Conservation (phyloP, 108 stramenopile genomes). For the Cyclostephanos invisitatus region DNA sequence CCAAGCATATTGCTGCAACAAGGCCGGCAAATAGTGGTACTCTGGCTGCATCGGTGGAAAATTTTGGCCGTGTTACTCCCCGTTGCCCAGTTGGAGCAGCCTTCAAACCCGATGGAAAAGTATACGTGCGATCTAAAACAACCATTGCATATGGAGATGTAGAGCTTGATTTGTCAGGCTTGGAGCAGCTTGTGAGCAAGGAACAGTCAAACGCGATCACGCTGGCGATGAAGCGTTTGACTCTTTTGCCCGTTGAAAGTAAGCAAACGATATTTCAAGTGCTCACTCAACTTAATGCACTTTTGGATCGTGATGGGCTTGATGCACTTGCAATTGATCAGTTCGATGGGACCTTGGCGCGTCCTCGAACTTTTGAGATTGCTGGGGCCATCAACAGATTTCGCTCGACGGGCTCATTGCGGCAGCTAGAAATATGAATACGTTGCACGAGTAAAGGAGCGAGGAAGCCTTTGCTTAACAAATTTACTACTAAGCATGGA, state of each 20-base stretch:
- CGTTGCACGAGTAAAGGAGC: no score
- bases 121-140: conserved; percentile 52
- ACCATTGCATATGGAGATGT: conserved; percentile 76
- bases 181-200: conserved; percentile 81
- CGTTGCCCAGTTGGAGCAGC: conserved; percentile 52
- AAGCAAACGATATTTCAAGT: conserved; percentile 52
- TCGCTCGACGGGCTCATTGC: conserved; percentile 47
- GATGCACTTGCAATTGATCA: conserved; percentile 63
- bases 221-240: conserved; percentile 62
- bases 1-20: conserved; percentile 74
- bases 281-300: conserved; percentile 50
- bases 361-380: conserved; percentile 74
- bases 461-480: no score
- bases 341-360: conserved; percentile 72
- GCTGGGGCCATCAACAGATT: conserved; percentile 81
- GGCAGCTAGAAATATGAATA: conserved; percentile 27
- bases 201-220: conserved; percentile 77
- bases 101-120: conserved; percentile 73
- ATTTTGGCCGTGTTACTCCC: conserved; percentile 56
- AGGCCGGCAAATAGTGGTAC: conserved; percentile 33
- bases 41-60: conserved; percentile 32
- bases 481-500: no score
- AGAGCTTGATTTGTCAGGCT: conserved; percentile 68
- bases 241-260: conserved; percentile 25
- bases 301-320: conserved; percentile 59